phyloP scores from a whole-genome alignment of 148 eudicot species.

The Rhododendron mucronatum region DNA sequence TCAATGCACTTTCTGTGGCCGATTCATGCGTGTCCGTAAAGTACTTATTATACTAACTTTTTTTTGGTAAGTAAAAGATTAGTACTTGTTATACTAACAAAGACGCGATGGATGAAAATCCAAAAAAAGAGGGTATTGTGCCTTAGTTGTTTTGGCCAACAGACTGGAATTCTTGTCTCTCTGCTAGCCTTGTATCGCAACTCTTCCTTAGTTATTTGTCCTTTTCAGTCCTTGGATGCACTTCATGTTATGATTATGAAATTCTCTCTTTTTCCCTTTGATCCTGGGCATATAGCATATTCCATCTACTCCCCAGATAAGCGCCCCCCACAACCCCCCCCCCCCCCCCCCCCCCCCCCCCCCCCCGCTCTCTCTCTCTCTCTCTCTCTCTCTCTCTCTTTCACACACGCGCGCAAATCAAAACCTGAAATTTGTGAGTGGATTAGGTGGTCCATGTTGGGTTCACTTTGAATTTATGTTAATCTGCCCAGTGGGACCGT shows the following conservation, averaged over 20 bases:
- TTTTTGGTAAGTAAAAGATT: too few relatives aligned
- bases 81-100: background rate
- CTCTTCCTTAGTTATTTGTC: background rate
- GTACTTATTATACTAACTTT: background rate
- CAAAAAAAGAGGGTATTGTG: background rate
- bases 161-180: background rate
- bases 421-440: background rate
- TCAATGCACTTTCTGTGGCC: background rate
- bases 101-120: too few relatives aligned
- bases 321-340: too few relatives aligned
- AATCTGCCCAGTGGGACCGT: background rate
- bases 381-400: background rate
- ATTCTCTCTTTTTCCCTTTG: background rate
- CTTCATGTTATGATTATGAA: background rate
- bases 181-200: background rate
- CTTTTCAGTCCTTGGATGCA: background rate
- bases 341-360: too few relatives aligned
- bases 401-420: background rate
- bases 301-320: background rate
- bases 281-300: background rate
- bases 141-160: background rate
- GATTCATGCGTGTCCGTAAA: background rate
- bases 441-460: background rate
- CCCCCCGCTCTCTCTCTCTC: too few relatives aligned
- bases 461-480: background rate